A percentile compares a stretch with the other conserved stretches of the same genome.
Evolutionary conservation across 2,329 filamentous ascomycete genomes (phyloP).

Genomic region (Phoma sp.): DNA sequence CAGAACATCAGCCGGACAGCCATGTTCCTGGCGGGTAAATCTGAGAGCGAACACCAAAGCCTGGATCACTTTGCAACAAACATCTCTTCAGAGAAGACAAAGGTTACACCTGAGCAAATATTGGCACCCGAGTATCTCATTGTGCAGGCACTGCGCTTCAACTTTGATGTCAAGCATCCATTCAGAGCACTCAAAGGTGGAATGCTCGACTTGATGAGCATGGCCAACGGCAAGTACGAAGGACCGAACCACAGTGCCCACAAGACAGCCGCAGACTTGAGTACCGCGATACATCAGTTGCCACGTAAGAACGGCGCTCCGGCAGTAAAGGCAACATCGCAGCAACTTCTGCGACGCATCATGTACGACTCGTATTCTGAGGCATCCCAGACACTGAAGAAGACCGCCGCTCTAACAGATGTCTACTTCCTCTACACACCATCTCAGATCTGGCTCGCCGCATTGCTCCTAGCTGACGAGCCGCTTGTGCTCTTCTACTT

Average conservation of each 20-base stretch:
- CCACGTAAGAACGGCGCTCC: constrained; percentile 29
- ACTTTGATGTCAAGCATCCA: constrained; percentile 91
- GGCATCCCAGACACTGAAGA: constrained; percentile 64
- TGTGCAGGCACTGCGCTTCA: constrained; percentile 90
- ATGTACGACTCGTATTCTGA: constrained; percentile 70
- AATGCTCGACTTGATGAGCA: constrained; percentile 78
- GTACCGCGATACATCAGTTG: constrained; percentile 39
- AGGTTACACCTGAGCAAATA: constrained; percentile 77
- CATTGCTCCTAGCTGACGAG: constrained; percentile 77
- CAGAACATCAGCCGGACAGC: constrained; percentile 88
- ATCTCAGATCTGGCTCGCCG: constrained; percentile 89
- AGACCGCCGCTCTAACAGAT: constrained; percentile 85
- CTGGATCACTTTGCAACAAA: constrained; percentile 63
- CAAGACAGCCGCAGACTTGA: constrained; percentile 32
- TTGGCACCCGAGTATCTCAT: constrained; percentile 92
- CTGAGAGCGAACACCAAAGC: constrained; percentile 81
- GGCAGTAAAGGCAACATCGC: constrained; percentile 20
- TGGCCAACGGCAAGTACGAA: constrained; percentile 67
- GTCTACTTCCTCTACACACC: constrained; percentile 98
- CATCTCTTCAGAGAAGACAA: constrained; percentile 47
- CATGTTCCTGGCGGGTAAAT: constrained; percentile 92
- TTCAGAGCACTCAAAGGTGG: constrained; percentile 87
- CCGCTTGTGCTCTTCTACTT: constrained; percentile 63
- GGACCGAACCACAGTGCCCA: constrained; percentile 26
- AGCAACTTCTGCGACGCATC: constrained; percentile 55